phyloP scores from a whole-genome alignment of 2,329 filamentous ascomycete species.

The Nemania diffusa region DNA sequence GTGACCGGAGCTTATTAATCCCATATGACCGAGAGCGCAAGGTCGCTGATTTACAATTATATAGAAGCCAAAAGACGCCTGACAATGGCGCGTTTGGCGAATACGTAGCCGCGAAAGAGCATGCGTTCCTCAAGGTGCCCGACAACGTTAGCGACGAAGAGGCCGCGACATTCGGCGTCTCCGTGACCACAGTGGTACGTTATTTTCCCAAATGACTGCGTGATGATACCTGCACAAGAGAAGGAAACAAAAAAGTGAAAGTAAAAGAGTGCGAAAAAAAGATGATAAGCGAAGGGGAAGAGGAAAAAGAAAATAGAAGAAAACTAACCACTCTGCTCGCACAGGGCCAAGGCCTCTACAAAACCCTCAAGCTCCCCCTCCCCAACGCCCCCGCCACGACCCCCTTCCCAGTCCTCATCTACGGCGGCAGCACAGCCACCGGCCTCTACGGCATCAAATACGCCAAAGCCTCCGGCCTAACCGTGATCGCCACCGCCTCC shows the following conservation, averaged over 20 bases:
- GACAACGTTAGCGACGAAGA: slow-evolving; percentile 58
- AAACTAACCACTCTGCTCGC: slow-evolving; percentile 5
- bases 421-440: slow-evolving; percentile 64
- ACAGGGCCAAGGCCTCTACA: slow-evolving; percentile 61
- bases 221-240: background rate
- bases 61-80: slow-evolving; percentile 49
- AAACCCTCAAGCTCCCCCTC: slow-evolving; percentile 56
- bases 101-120: slow-evolving; percentile 53
- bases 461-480: slow-evolving; percentile 55
- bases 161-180: slow-evolving; percentile 56
- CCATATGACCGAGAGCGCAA: background rate
- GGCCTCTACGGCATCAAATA: slow-evolving; percentile 62
- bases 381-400: slow-evolving; percentile 54
- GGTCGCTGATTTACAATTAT: slow-evolving; percentile 6
- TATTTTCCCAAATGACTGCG: background rate
- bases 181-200: slow-evolving; percentile 54
- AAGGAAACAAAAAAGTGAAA: too few species aligned
- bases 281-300: background rate
- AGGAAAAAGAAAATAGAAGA: background rate
- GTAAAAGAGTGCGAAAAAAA: background rate
- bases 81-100: slow-evolving; percentile 58
- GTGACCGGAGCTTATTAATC: background rate
- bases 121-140: slow-evolving; percentile 57
- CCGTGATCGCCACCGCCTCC: slow-evolving; percentile 54
- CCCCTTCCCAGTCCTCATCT: slow-evolving; percentile 55